phyloP scores from a whole-genome alignment of 768 basidiomycete genomes.

The Albatrellus ellisii region DNA sequence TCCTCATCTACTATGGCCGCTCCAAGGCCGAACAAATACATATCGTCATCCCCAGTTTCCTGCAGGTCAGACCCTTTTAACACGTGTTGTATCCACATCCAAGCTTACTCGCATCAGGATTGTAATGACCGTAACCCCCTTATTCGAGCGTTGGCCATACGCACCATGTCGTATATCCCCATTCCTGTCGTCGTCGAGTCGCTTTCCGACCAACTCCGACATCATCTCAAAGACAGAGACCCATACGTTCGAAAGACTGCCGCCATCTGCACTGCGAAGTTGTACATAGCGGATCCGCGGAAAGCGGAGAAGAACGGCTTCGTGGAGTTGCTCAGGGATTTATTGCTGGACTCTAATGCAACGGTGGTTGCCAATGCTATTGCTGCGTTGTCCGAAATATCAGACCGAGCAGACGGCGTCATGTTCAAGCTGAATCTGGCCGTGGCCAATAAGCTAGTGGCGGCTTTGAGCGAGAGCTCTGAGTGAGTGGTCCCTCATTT shows the following conservation, averaged over 20 bases:
- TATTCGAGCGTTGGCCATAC: constrained; percentile 91
- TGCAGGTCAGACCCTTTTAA: constrained; percentile 1
- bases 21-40: constrained; percentile 90
- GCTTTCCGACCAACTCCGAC: constrained; percentile 80
- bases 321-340: constrained; percentile 80
- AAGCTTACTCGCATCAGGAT: constrained; percentile 40
- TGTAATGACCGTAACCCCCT: constrained; percentile 94
- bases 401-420: constrained; percentile 89
- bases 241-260: constrained; percentile 99
- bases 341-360: constrained; percentile 88
- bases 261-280: constrained; percentile 93
- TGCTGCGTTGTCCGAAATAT: constrained; percentile 92
- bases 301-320: constrained; percentile 85
- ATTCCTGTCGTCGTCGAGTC: constrained; percentile 79
- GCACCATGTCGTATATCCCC: constrained; percentile 99
- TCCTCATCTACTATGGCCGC: constrained; percentile 92
- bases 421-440: constrained; percentile 81
- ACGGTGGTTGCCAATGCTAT: constrained; percentile 97
- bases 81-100: neutral
- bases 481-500: constrained; percentile 50
- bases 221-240: constrained; percentile 87
- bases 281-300: constrained; percentile 80
- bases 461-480: constrained; percentile 90
- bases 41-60: constrained; percentile 6
- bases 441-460: constrained; percentile 79